Evolutionary conservation across 2,329 filamentous ascomycete genomes (phyloP).

Genomic region (Fonsecaea pugnacius): DNA sequence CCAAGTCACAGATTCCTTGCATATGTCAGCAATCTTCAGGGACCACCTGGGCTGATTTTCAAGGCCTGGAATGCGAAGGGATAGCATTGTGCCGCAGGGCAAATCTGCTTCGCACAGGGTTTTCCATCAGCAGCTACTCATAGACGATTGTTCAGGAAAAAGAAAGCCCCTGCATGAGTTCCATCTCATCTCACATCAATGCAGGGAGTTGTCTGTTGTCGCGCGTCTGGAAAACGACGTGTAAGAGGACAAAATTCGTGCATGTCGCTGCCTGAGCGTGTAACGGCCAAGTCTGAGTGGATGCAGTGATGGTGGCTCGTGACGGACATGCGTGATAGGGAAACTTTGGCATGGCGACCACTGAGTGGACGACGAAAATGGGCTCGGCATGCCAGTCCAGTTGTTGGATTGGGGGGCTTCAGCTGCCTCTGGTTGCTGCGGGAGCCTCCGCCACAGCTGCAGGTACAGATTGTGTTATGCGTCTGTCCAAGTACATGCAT

Average conservation of each 20-base stretch:
- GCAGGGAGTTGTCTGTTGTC: conserved; percentile 17
- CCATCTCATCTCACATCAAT: neutral
- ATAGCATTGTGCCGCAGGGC: conserved; percentile 2
- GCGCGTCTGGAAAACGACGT: conserved; percentile 20
- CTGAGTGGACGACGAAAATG: conserved; percentile 17
- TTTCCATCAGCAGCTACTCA: neutral
- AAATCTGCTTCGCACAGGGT: neutral
- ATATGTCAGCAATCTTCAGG: conserved; percentile 17
- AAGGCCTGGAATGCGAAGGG: neutral
- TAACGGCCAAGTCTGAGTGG: conserved; percentile 27
- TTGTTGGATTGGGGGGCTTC: conserved; percentile 20
- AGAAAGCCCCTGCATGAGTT: conserved; percentile 20
- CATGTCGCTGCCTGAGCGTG: conserved; percentile 22
- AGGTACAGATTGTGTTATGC: conserved; percentile 35
- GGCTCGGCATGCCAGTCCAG: neutral
- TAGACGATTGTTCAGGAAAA: neutral
- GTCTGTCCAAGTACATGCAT: neutral
- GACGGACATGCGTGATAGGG: conserved; percentile 22
- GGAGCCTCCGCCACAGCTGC: conserved; percentile 31
- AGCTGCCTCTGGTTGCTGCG: conserved; percentile 25
- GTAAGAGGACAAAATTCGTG: conserved; percentile 12
- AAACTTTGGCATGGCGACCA: conserved; percentile 8
- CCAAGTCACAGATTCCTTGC: conserved; percentile 13
- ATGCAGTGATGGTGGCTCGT: conserved; percentile 6
- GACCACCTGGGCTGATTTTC: neutral